Conservation (phyloP, 2,329 filamentous ascomycete species). For the Ophiostoma tasmaniense region DNA sequence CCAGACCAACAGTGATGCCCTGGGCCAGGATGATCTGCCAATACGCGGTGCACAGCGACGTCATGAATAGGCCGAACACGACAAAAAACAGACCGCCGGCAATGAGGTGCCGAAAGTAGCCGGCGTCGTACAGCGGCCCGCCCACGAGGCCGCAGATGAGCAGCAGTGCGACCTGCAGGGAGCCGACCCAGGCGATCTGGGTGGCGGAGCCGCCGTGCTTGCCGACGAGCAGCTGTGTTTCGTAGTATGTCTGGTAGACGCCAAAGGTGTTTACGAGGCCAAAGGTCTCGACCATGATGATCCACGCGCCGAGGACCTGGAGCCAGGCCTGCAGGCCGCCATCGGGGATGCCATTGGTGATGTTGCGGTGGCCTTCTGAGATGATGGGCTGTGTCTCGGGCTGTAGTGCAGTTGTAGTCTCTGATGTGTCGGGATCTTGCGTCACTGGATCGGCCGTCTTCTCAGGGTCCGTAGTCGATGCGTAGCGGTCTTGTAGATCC, state of each 20-base stretch:
- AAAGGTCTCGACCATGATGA: slow-evolving; percentile 17
- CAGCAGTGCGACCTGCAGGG: slow-evolving; percentile 39
- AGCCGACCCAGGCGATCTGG: slow-evolving; percentile 39
- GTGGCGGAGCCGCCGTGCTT: slow-evolving; percentile 1
- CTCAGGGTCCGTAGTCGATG: background rate
- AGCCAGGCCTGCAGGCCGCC: slow-evolving; percentile 16
- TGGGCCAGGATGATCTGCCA: slow-evolving; percentile 27
- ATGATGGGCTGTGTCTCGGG: background rate
- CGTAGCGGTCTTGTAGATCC: background rate
- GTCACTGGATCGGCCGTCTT: background rate
- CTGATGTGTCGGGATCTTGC: background rate
- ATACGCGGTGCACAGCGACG: slow-evolving; percentile 33
- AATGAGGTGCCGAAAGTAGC: slow-evolving; percentile 36
- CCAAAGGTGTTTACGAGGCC: slow-evolving; percentile 13
- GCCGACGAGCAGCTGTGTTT: slow-evolving; percentile 9
- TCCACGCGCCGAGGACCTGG: slow-evolving; percentile 16
- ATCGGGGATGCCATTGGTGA: slow-evolving; percentile 35
- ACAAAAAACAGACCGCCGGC: slow-evolving; percentile 33
- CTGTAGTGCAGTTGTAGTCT: background rate
- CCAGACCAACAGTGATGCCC: slow-evolving; percentile 20
- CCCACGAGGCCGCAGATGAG: slow-evolving; percentile 34
- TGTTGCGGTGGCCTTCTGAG: slow-evolving; percentile 28
- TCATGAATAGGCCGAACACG: slow-evolving; percentile 49
- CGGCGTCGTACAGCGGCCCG: slow-evolving; percentile 41
- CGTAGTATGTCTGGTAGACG: slow-evolving; percentile 15